Evolutionary conservation across 2,329 filamentous ascomycete genomes (phyloP).

Genomic region (Chaetomiaceae sp.): DNA sequence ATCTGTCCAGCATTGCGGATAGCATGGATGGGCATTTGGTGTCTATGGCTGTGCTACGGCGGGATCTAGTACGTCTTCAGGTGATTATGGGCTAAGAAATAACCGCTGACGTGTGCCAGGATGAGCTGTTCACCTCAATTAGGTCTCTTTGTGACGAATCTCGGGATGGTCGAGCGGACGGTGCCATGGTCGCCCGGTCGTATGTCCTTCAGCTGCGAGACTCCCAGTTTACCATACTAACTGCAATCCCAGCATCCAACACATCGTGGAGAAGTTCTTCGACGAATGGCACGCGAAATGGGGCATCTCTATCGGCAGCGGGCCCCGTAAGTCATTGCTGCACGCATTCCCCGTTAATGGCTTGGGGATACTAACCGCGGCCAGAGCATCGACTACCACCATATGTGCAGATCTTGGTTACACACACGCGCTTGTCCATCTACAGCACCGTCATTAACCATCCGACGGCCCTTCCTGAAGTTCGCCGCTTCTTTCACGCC

Average conservation of each 20-base stretch:
- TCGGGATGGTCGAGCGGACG: conserved; percentile 41
- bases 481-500: conserved; percentile 66
- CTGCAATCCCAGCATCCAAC: conserved; percentile 39
- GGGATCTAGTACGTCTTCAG: conserved; percentile 50
- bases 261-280: conserved; percentile 60
- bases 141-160: conserved; percentile 55
- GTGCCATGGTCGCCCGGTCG: conserved; percentile 48
- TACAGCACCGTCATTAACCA: conserved; percentile 71
- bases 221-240: conserved; percentile 17
- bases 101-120: conserved; percentile 30
- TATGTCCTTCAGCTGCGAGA: conserved; percentile 26
- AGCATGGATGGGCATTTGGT: conserved; percentile 64
- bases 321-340: conserved; percentile 40
- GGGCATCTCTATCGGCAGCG: conserved; percentile 50
- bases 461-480: conserved; percentile 61
- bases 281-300: conserved; percentile 59
- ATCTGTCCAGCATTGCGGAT: conserved; percentile 56
- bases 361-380: background rate
- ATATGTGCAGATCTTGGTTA: conserved; percentile 69
- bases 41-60: conserved; percentile 62
- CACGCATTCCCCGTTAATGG: background rate
- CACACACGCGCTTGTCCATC: conserved; percentile 66
- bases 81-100: background rate
- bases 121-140: conserved; percentile 51
- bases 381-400: conserved; percentile 50